phyloP scores from a whole-genome alignment of 1,139 yeast genomes.

The Suhomyces bribrorum region DNA sequence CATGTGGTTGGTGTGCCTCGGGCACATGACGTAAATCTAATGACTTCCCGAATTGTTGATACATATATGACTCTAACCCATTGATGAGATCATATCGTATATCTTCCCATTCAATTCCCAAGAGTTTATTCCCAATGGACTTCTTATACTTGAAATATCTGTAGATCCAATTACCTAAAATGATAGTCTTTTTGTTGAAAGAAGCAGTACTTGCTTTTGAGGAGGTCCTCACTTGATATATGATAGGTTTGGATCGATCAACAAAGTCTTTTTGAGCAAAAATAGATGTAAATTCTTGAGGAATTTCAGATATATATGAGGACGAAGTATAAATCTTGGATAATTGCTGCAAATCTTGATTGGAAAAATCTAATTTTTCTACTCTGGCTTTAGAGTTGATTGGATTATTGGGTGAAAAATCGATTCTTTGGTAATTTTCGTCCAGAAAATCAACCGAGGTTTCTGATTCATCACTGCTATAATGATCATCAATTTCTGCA shows the following conservation, averaged over 20 bases:
- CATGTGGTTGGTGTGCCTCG: slow-evolving; percentile 6
- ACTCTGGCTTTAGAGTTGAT: slow-evolving; percentile 8
- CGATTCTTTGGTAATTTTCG: slow-evolving; percentile 7
- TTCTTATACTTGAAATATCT: slow-evolving; percentile 44
- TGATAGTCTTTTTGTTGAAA: slow-evolving; percentile 28
- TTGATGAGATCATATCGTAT: slow-evolving; percentile 40
- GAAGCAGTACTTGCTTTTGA: slow-evolving; percentile 34
- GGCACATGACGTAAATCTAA: slow-evolving; percentile 10
- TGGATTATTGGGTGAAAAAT: slow-evolving; percentile 9
- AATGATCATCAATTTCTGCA: slow-evolving; percentile 3
- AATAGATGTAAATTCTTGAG: slow-evolving; percentile 21
- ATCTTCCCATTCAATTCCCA: slow-evolving; percentile 51
- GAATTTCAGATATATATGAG: slow-evolving; percentile 10
- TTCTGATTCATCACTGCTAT: slow-evolving; percentile 6
- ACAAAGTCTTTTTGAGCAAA: slow-evolving; percentile 24
- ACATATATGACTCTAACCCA: slow-evolving; percentile 40
- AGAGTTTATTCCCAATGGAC: slow-evolving; percentile 37
- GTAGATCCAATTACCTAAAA: slow-evolving; percentile 35
- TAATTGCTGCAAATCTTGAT: slow-evolving; percentile 16
- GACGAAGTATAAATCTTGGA: slow-evolving; percentile 4
- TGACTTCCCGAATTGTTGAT: slow-evolving; percentile 37
- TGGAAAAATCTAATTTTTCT: slow-evolving; percentile 24
- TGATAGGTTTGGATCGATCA: slow-evolving; percentile 30
- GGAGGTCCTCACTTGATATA: slow-evolving; percentile 33
- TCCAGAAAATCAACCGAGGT: slow-evolving; percentile 3